Percentiles rank a stretch among this genome's conserved stretches.
These are phyloP conservation scores for Ophiostoma quercus DNA, from an alignment of 2,329 filamentous ascomycete genomes.

Conservation along the genomic window DNA sequence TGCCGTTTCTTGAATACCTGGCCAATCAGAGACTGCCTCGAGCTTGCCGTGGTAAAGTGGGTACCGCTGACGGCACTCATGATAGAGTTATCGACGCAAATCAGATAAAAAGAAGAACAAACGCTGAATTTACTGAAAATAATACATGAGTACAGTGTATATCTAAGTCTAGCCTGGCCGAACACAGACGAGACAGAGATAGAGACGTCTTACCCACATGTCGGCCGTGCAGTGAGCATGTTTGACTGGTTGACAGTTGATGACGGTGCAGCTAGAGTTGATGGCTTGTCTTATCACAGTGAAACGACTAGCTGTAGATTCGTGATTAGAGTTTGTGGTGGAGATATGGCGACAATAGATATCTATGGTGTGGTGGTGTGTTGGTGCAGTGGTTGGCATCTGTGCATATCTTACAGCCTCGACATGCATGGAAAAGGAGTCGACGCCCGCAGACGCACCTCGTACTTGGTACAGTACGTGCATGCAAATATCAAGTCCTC, in stretches of 20 bases:
- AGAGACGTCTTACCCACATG: not conserved
- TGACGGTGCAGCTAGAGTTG: not conserved
- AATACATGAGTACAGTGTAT: not conserved
- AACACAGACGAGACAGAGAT: not conserved
- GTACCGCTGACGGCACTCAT: not conserved
- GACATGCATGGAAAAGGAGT: constrained; percentile 1
- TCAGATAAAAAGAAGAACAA: not conserved
- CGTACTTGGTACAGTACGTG: too few relatives aligned
- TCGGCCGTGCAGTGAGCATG: constrained; percentile 2
- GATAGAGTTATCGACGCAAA: too few relatives aligned
- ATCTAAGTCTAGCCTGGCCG: not conserved
- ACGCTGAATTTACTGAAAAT: not conserved
- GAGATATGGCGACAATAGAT: not conserved
- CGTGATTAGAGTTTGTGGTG: not conserved
- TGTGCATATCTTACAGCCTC: not conserved
- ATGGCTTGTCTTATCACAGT: not conserved
- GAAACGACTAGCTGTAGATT: not conserved
- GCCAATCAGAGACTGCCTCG: not conserved
- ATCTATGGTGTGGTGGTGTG: not conserved
- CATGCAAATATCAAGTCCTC: not conserved
- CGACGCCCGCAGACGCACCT: not conserved
- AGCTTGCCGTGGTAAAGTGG: constrained; percentile 7
- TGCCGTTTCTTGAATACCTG: not conserved
- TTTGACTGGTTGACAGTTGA: not conserved
- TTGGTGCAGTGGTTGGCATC: not conserved